Percentiles rank a stretch among this genome's conserved stretches.
Conservation (phyloP, 148 eudicot genomes). For the Heliamphora exappendiculata region DNA sequence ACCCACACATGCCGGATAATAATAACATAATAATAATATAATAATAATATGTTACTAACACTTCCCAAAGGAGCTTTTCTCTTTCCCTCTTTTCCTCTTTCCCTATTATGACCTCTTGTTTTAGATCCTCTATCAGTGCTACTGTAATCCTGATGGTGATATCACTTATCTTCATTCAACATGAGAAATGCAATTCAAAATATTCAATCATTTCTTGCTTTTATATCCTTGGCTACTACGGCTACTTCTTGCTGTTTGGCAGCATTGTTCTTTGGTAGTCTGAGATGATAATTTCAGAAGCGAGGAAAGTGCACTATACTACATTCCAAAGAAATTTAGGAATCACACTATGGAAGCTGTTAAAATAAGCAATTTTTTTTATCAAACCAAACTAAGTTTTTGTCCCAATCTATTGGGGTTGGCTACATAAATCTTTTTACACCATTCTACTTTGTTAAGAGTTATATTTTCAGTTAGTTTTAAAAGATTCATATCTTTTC, state of each 20-base stretch:
- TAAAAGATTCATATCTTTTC: too few relatives aligned
- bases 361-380: not conserved
- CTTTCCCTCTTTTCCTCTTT: not conserved
- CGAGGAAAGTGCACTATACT: not conserved
- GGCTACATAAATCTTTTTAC: too few relatives aligned
- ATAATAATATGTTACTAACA: too few relatives aligned
- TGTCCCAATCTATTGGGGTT: too few relatives aligned
- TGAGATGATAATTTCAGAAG: not conserved
- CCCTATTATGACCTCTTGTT: not conserved
- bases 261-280: not conserved
- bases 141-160: not conserved
- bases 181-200: not conserved
- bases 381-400: too few relatives aligned
- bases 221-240: not conserved
- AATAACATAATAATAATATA: too few relatives aligned
- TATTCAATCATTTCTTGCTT: not conserved
- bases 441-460: too few relatives aligned
- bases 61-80: not conserved
- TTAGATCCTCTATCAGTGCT: not conserved
- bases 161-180: not conserved
- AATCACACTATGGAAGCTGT: not conserved
- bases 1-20: too few relatives aligned
- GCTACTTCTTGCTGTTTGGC: not conserved
- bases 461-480: too few relatives aligned
- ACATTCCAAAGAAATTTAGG: not conserved